phyloP scores from a whole-genome alignment of 2,329 filamentous ascomycete species.

The Claviceps sp. region DNA sequence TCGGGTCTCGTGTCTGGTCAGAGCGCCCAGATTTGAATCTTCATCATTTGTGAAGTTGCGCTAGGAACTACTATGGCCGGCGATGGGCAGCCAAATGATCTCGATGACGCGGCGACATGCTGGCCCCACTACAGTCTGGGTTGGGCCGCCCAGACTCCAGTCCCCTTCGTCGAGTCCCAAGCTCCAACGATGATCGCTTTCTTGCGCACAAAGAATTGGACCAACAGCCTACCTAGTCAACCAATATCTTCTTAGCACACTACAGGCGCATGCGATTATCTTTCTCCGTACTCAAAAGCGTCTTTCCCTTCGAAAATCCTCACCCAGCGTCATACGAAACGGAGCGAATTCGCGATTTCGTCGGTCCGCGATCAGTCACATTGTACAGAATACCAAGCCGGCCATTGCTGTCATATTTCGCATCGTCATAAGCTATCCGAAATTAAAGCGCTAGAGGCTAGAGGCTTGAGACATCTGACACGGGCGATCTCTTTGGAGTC shows the following conservation, averaged over 20 bases:
- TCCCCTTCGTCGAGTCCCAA: no score
- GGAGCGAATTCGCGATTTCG: not conserved
- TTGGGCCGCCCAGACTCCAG: no score
- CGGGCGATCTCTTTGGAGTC: not conserved
- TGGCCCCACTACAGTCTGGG: no score
- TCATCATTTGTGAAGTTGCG: no score
- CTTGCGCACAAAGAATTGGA: no score
- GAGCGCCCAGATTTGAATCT: no score
- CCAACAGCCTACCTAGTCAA: not conserved
- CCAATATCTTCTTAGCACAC: not conserved
- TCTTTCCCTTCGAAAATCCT: not conserved
- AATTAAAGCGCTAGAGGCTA: not conserved
- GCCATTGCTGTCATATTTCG: not conserved
- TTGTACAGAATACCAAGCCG: not conserved
- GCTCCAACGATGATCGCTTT: no score
- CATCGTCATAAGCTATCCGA: not conserved
- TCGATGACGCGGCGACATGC: no score
- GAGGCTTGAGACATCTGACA: not conserved
- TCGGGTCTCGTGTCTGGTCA: no score
- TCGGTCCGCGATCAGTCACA: not conserved
- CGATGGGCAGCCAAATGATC: no score
- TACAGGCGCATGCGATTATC: no score
- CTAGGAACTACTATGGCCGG: no score
- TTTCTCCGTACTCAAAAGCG: not conserved
- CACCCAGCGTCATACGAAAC: not conserved